These are phyloP conservation scores for Trametes cingulata DNA, from an alignment of 768 basidiomycete genomes.

Conservation along the genomic window DNA sequence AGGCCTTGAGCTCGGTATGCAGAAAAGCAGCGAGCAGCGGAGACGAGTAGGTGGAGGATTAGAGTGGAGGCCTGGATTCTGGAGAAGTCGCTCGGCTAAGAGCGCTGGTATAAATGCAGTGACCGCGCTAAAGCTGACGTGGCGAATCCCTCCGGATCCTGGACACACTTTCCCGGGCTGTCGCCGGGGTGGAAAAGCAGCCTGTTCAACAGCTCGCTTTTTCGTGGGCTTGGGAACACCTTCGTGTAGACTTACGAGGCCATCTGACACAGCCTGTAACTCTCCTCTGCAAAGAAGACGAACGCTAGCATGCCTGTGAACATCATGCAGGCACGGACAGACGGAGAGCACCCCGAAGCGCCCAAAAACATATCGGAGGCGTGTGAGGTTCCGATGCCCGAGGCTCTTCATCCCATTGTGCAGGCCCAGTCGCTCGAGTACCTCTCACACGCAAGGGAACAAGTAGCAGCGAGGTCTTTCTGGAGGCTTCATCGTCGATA, in stretches of 20 bases:
- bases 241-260: background rate
- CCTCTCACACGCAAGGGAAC: background rate
- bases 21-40: conserved; percentile 2
- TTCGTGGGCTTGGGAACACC: conserved; percentile 67
- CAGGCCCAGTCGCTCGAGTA: background rate
- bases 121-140: conserved; percentile 22
- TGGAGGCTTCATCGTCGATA: background rate
- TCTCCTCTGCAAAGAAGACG: background rate
- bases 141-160: conserved; percentile 13
- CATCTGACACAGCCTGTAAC: background rate
- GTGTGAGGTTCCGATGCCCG: background rate
- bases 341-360: background rate
- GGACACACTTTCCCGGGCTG: conserved; percentile 8
- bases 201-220: conserved; percentile 65
- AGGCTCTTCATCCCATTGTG: background rate
- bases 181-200: conserved; percentile 12
- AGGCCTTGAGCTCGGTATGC: conserved; percentile 1
- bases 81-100: conserved; percentile 19
- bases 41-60: background rate
- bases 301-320: background rate
- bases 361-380: background rate
- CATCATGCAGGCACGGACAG: background rate
- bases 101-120: conserved; percentile 17
- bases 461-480: background rate
- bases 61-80: conserved; percentile 5